Evolutionary conservation across 2,329 filamentous ascomycete species (phyloP).

Genomic region (Capronia coronata): DNA sequence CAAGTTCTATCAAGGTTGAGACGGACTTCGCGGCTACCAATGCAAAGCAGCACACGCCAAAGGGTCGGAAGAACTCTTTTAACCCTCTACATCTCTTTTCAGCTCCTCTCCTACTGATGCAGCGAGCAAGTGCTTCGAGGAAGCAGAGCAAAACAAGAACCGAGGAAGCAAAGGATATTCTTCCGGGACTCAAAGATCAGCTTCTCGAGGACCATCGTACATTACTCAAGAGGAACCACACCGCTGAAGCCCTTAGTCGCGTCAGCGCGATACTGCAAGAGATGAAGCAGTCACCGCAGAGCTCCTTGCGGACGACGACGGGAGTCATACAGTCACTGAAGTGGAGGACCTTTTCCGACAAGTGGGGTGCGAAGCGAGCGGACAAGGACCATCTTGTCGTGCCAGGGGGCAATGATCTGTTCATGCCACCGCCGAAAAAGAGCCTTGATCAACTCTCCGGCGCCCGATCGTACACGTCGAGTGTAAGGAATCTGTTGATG

Average conservation of each 20-base stretch:
- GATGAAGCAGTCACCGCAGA: not conserved
- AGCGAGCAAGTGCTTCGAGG: constrained; percentile 10
- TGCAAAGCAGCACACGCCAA: not conserved
- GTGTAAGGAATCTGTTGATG: constrained; percentile 19
- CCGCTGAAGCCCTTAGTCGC: constrained; percentile 17
- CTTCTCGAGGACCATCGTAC: constrained; percentile 18
- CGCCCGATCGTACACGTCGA: constrained; percentile 23
- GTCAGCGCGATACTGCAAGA: constrained; percentile 23
- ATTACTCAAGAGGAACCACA: constrained; percentile 21
- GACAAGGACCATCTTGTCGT: not conserved
- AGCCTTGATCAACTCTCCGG: constrained; percentile 9
- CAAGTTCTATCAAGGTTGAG: constrained; percentile 17
- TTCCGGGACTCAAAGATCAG: not conserved
- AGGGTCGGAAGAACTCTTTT: constrained; percentile 13
- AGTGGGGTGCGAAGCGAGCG: not conserved
- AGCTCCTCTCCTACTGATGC: constrained; percentile 13
- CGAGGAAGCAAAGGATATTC: not conserved
- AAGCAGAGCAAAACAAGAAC: not conserved
- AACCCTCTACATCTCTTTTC: constrained; percentile 18
- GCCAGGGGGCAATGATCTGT: not conserved
- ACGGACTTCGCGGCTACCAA: constrained; percentile 10
- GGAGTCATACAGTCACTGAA: constrained; percentile 9
- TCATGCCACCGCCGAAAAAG: constrained; percentile 2
- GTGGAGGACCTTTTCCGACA: constrained; percentile 13
- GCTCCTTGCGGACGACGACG: constrained; percentile 5